These are phyloP conservation scores for Galerina sulciceps DNA, from an alignment of 768 basidiomycete genomes.

Conservation along the genomic window DNA sequence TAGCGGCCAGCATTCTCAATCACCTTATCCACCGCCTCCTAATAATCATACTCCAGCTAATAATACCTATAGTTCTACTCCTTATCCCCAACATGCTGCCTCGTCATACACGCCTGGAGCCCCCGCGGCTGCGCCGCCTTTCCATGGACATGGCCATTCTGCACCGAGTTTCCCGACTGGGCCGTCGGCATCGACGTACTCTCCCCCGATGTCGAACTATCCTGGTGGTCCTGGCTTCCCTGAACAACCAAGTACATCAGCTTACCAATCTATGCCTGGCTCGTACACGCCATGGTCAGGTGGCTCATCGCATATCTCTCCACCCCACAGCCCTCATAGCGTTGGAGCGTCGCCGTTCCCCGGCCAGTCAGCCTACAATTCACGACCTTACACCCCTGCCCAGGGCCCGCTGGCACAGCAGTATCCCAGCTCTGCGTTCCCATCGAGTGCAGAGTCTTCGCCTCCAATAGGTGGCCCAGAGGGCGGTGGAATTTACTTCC, in stretches of 20 bases:
- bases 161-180: slow-evolving; percentile 3
- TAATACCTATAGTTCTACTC: slow-evolving; percentile 3
- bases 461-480: slow-evolving; percentile 10
- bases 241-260: slow-evolving; percentile 16
- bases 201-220: slow-evolving; percentile 9
- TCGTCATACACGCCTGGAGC: slow-evolving; percentile 10
- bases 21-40: slow-evolving; percentile 3
- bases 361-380: slow-evolving; percentile 17
- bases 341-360: slow-evolving; percentile 12
- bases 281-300: slow-evolving; percentile 19
- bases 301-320: slow-evolving; percentile 18
- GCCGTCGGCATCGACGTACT: slow-evolving; percentile 8
- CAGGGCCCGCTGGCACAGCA: slow-evolving; percentile 14
- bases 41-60: slow-evolving; percentile 1
- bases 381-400: slow-evolving; percentile 18
- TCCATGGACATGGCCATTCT: slow-evolving; percentile 3
- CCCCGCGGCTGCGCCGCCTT: not conserved
- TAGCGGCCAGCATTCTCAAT: not conserved
- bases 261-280: slow-evolving; percentile 17
- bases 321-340: slow-evolving; percentile 26
- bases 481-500: slow-evolving; percentile 25
- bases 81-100: slow-evolving; percentile 9
- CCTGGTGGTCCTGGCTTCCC: slow-evolving; percentile 18
- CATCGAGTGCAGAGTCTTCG: slow-evolving; percentile 3
- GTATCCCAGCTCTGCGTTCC: slow-evolving; percentile 28